Base-by-base conservation (phyloP, 139 green algal genomes). In the Parachlorella kessleri region DNA sequence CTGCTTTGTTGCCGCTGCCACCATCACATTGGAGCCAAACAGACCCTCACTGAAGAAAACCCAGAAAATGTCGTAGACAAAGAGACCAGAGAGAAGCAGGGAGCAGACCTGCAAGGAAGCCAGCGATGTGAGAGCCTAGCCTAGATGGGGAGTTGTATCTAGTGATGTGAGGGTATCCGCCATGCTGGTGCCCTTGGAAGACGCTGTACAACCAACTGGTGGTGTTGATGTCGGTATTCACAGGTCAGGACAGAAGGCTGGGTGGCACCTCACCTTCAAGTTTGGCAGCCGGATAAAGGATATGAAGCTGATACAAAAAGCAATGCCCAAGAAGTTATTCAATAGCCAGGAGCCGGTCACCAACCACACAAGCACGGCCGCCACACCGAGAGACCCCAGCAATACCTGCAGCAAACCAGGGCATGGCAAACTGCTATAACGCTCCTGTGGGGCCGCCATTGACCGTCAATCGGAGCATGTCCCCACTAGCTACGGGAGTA, bases 41-140 rank as follows among this genome's bases (percentile, higher is more conserved):
- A 83, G 40, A 14, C 68, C 23, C 9, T 69, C 36, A 53, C 40
- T 70, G 40, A 80, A 83, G 54, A 83, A 83, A 14, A 83, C 77
- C 71, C 72, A 83, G 53, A 83, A 81, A 32, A 83, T 48, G 42
- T 83, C 77, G 40, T 83, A 83, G 10, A 76, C 6, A 1, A 83
- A 83, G 1, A 83, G 66, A 2, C 38, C 77, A 30, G 21, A 23
- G 24, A 83, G 40, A 24, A 83, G 71, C 14, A 70, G 10, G 21
- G n/a, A 23, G 3, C 65, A 77, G n/a, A 83, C 39, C 66, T 78
- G 63, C 63, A 68, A n/a, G n/a, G n/a, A n/a, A n/a, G n/a, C n/a
- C n/a, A n/a, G n/a, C n/a, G n/a, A n/a, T n/a, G n/a, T n/a, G n/a
- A n/a, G n/a, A n/a, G n/a, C n/a, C n/a, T n/a, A n/a, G n/a, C n/a